These are phyloP conservation scores for Saccharata proteae DNA, from an alignment of 2,329 filamentous ascomycete genomes.

Conservation along the genomic window DNA sequence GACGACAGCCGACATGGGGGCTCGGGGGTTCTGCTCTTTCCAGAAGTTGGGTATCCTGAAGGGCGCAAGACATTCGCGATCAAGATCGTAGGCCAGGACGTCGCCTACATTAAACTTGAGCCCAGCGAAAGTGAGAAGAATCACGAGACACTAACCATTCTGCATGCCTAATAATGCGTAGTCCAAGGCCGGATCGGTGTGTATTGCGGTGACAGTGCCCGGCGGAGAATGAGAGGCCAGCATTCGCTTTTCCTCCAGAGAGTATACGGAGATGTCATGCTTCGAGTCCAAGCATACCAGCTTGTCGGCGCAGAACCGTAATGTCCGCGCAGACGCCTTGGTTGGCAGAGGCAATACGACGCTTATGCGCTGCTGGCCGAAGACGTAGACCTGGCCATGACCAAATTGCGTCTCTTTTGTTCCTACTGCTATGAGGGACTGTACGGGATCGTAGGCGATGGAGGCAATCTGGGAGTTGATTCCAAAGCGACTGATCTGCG, in stretches of 20 bases:
- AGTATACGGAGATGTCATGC: constrained; percentile 77
- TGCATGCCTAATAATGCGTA: constrained; percentile 81
- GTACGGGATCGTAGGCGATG: constrained; percentile 83
- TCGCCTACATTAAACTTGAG: constrained; percentile 42
- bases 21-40: constrained; percentile 57
- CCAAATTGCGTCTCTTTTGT: constrained; percentile 81
- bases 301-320: constrained; percentile 80
- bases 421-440: constrained; percentile 84
- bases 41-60: constrained; percentile 84
- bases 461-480: constrained; percentile 57
- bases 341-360: constrained; percentile 60
- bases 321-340: constrained; percentile 58
- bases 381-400: constrained; percentile 76
- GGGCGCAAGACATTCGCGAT: constrained; percentile 61
- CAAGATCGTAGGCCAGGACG: constrained; percentile 83
- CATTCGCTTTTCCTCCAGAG: constrained; percentile 57
- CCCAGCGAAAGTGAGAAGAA: no score
- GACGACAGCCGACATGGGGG: constrained; percentile 54
- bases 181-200: constrained; percentile 82
- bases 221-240: constrained; percentile 62
- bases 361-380: constrained; percentile 70
- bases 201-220: constrained; percentile 59
- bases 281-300: constrained; percentile 74
- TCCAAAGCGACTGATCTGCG: constrained; percentile 58
- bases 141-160: constrained; percentile 41